A percentile compares a stretch with the other conserved stretches of the same genome.
These are phyloP conservation scores for Trichoderma reesei DNA, from an alignment of 495 filamentous ascomycete species.

Conservation along the genomic window DNA sequence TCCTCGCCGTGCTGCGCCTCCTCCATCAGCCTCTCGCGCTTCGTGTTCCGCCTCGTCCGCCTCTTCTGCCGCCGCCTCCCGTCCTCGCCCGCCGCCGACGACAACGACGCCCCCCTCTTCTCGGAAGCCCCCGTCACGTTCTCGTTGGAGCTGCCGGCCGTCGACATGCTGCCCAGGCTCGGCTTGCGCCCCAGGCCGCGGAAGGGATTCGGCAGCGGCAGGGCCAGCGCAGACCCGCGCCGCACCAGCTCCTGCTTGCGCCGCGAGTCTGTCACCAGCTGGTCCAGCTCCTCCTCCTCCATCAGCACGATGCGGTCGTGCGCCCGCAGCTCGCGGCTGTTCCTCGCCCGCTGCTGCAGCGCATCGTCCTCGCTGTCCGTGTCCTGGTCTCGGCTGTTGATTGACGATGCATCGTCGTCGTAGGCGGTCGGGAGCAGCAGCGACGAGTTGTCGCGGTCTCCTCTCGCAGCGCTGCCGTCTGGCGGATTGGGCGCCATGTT, in stretches of 20 bases:
- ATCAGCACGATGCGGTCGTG: conserved; percentile 69
- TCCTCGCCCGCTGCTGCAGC: conserved; percentile 50
- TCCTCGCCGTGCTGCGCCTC: conserved; percentile 51
- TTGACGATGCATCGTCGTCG: conserved; percentile 58
- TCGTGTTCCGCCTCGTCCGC: conserved; percentile 34
- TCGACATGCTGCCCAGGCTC: conserved; percentile 22
- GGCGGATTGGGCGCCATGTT: conserved; percentile 10
- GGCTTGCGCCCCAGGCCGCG: conserved; percentile 20
- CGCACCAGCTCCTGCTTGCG: conserved; percentile 41
- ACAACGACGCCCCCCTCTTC: conserved; percentile 29
- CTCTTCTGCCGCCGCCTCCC: conserved; percentile 14
- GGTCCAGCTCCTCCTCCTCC: conserved; percentile 83
- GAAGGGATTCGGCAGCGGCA: conserved; percentile 33
- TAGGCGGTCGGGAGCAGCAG: conserved; percentile 55
- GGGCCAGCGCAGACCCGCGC: conserved; percentile 32
- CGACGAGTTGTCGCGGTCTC: conserved; percentile 22
- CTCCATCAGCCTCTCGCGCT: conserved; percentile 37
- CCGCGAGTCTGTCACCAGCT: conserved; percentile 50
- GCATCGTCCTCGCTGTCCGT: conserved; percentile 71
- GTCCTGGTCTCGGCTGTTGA: conserved; percentile 60
- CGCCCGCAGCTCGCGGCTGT: conserved; percentile 57
- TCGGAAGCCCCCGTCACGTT: conserved; percentile 30
- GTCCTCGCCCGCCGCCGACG: too few species aligned
- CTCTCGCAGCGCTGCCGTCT: conserved; percentile 10
- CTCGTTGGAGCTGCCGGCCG: conserved; percentile 21